These are phyloP conservation scores for Ajuga chamaepitys DNA, from an alignment of 257 asterid species.

Conservation along the genomic window DNA sequence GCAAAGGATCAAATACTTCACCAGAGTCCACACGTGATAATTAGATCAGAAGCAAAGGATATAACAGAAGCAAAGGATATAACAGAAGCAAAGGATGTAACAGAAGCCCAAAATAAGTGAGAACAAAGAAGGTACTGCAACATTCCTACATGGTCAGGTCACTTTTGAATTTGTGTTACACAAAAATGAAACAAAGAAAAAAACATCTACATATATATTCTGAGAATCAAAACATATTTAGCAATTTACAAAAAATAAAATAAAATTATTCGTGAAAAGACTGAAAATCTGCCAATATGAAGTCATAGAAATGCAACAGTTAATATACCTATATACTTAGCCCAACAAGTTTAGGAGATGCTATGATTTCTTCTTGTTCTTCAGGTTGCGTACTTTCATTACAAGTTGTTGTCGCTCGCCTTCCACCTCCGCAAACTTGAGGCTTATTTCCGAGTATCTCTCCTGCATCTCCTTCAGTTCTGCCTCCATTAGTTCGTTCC, in stretches of 20 bases:
- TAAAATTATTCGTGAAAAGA: slow-evolving; percentile 17
- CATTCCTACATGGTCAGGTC: slow-evolving; percentile 4
- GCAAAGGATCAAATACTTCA: neutral
- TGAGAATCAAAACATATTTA: slow-evolving; percentile 10
- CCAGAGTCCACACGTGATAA: slow-evolving; percentile 17
- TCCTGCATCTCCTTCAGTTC: slow-evolving; percentile 94
- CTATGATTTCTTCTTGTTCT: slow-evolving; percentile 49
- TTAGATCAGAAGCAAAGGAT: slow-evolving; percentile 9
- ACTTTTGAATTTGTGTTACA: slow-evolving; percentile 20
- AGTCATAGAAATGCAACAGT: slow-evolving; percentile 16
- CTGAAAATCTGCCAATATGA: slow-evolving; percentile 17
- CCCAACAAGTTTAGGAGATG: neutral
- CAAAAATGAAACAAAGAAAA: slow-evolving; percentile 21
- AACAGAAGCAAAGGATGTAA: slow-evolving; percentile 12
- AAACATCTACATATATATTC: slow-evolving; percentile 15
- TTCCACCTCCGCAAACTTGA: slow-evolving; percentile 97
- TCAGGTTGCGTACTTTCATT: slow-evolving; percentile 76
- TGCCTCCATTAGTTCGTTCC: slow-evolving; percentile 54
- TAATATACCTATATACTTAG: slow-evolving; percentile 19
- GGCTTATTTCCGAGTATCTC: slow-evolving; percentile 95
- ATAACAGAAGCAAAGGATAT: slow-evolving; percentile 20
- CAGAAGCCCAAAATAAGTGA: neutral
- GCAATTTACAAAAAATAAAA: slow-evolving; percentile 32
- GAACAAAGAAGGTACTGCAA: neutral
- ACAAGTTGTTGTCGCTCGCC: slow-evolving; percentile 96